phyloP scores from a whole-genome alignment of 495 filamentous ascomycete species.

The Penicillium manginii region DNA sequence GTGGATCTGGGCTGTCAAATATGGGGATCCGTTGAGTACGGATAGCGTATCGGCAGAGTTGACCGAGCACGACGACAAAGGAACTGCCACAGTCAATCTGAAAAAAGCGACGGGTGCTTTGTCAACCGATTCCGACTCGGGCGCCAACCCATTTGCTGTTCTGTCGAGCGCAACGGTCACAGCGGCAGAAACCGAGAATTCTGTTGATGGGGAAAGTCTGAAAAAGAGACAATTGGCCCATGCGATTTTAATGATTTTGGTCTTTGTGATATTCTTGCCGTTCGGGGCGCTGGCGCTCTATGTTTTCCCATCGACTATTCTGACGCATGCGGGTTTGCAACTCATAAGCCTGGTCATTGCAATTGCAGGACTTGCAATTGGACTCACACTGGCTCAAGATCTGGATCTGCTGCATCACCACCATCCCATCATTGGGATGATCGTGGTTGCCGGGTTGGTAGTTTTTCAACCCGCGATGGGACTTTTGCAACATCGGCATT shows the following conservation, averaged over 20 bases:
- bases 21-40: constrained; percentile 59
- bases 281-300: constrained; percentile 50
- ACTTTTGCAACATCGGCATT: constrained; percentile 61
- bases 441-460: constrained; percentile 56
- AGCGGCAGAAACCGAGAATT: neutral
- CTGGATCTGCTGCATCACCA: constrained; percentile 22
- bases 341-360: constrained; percentile 56
- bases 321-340: constrained; percentile 63
- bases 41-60: constrained; percentile 53
- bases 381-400: constrained; percentile 52
- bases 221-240: constrained; percentile 40
- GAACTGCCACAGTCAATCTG: constrained; percentile 17
- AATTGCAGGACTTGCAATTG: constrained; percentile 65
- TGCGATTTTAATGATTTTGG: constrained; percentile 44
- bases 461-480: constrained; percentile 68
- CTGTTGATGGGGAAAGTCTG: neutral
- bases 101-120: constrained; percentile 28
- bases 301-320: constrained; percentile 38
- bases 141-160: constrained; percentile 62
- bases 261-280: constrained; percentile 54
- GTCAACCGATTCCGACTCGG: constrained; percentile 24
- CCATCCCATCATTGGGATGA: constrained; percentile 60
- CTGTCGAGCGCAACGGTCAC: neutral
- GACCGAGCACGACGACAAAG: constrained; percentile 54
- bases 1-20: constrained; percentile 71